Evolutionary conservation across 2,329 filamentous ascomycete species (phyloP).

Genomic region (Cryphonectria naterciae): DNA sequence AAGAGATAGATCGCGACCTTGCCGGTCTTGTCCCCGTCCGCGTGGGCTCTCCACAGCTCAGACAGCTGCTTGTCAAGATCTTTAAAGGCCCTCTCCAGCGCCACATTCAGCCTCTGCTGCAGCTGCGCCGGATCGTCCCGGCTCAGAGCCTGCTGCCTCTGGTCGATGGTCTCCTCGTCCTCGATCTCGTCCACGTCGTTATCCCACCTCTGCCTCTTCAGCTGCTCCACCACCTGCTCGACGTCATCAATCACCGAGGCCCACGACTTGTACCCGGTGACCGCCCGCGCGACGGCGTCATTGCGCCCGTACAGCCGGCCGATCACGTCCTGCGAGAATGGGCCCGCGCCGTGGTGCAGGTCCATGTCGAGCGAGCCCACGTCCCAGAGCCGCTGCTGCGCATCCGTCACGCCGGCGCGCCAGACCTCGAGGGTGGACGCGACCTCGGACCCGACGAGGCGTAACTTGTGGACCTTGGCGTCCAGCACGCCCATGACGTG

Average conservation of each 20-base stretch:
- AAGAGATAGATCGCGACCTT: slow-evolving; percentile 68
- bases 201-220: slow-evolving; percentile 74
- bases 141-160: slow-evolving; percentile 68
- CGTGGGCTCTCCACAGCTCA: slow-evolving; percentile 52
- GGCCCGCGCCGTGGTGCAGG: slow-evolving; percentile 64
- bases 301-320: slow-evolving; percentile 74
- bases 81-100: slow-evolving; percentile 40
- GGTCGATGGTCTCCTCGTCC: slow-evolving; percentile 71
- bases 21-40: slow-evolving; percentile 52
- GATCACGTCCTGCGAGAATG: slow-evolving; percentile 71
- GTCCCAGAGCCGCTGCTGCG: slow-evolving; percentile 68
- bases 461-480: slow-evolving; percentile 65
- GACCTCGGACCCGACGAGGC: slow-evolving; percentile 67
- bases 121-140: slow-evolving; percentile 56
- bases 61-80: slow-evolving; percentile 61
- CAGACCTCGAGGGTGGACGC: slow-evolving; percentile 64
- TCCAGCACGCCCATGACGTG: slow-evolving; percentile 68
- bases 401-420: slow-evolving; percentile 56
- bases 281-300: slow-evolving; percentile 64
- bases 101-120: slow-evolving; percentile 39
- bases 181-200: slow-evolving; percentile 75
- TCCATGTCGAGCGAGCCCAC: slow-evolving; percentile 65
- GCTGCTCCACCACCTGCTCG: slow-evolving; percentile 63
- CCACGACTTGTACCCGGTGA: slow-evolving; percentile 73
- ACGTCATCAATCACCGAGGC: slow-evolving; percentile 72